A percentile compares a stretch with the other conserved stretches of the same genome.
Evolutionary conservation across 2,329 filamentous ascomycete genomes (phyloP).

Genomic region (Sclerotinia spermophila): DNA sequence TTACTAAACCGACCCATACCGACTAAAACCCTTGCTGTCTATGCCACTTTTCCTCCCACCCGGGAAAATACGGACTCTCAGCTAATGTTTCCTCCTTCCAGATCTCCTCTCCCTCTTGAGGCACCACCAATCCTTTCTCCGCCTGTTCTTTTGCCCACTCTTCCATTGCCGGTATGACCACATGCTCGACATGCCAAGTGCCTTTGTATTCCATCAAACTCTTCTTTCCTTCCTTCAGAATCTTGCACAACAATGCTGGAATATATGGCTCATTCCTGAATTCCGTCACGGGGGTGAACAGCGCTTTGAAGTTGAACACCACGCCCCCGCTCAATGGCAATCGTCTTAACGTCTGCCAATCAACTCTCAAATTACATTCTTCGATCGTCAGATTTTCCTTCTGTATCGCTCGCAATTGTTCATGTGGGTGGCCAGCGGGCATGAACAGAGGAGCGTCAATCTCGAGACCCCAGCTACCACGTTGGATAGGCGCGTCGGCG

Average conservation of each 20-base stretch:
- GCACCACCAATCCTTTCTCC: conserved; percentile 54
- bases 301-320: conserved; percentile 84
- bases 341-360: conserved; percentile 83
- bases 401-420: conserved; percentile 56
- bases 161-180: conserved; percentile 62
- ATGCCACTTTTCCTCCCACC: conserved; percentile 75
- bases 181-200: conserved; percentile 75
- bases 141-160: conserved; percentile 64
- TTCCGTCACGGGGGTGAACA: conserved; percentile 71
- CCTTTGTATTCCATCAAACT: conserved; percentile 74
- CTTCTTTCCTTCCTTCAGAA: conserved; percentile 68
- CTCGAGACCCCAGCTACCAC: conserved; percentile 81
- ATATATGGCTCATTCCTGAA: conserved; percentile 70
- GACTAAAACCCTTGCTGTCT: conserved; percentile 54
- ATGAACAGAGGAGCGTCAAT: conserved; percentile 72
- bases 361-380: conserved; percentile 68
- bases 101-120: conserved; percentile 23
- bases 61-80: conserved; percentile 71
- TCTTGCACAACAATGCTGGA: conserved; percentile 63
- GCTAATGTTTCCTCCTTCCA: conserved; percentile 64
- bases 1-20: background rate
- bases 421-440: conserved; percentile 64
- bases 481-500: conserved; percentile 70
- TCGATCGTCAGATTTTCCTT: conserved; percentile 52
- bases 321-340: conserved; percentile 72